Conservation (phyloP, 2,329 filamentous ascomycete species). For the Colletotrichum lentis region DNA sequence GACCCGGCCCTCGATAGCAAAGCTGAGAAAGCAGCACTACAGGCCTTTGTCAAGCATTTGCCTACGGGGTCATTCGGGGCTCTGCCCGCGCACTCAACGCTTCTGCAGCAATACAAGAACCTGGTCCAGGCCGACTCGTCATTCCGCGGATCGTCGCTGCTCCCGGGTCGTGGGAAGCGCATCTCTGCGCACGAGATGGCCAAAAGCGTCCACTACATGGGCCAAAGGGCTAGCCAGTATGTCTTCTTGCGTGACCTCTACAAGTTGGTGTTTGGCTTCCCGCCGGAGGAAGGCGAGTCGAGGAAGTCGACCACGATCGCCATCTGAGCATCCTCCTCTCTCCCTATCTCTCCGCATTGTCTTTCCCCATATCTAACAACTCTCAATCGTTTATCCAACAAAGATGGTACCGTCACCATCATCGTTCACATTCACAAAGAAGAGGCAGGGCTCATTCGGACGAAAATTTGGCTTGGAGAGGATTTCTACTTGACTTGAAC, state of each 20-base stretch:
- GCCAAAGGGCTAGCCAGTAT: slow-evolving; percentile 73
- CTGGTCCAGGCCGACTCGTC: slow-evolving; percentile 77
- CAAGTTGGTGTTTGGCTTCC: slow-evolving; percentile 83
- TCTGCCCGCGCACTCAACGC: slow-evolving; percentile 71
- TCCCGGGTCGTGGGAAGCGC: slow-evolving; percentile 66
- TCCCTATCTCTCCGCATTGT: not conserved
- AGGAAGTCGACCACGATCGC: slow-evolving; percentile 71
- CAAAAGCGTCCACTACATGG: slow-evolving; percentile 80
- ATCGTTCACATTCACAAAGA: slow-evolving; percentile 14
- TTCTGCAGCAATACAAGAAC: slow-evolving; percentile 82
- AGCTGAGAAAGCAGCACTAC: slow-evolving; percentile 64
- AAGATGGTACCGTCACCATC: not conserved
- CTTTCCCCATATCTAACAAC: not conserved
- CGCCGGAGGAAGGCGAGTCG: slow-evolving; percentile 77
- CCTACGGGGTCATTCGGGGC: slow-evolving; percentile 82
- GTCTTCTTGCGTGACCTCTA: slow-evolving; percentile 84
- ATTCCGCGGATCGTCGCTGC: slow-evolving; percentile 63
- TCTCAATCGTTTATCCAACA: not conserved
- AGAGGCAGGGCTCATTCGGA: not conserved
- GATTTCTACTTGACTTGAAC: not conserved
- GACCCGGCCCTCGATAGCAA: slow-evolving; percentile 56
- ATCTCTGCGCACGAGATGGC: slow-evolving; percentile 79
- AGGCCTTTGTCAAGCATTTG: slow-evolving; percentile 78
- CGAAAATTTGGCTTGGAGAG: not conserved
- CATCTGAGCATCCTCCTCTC: slow-evolving; percentile 51